These are phyloP conservation scores for Cladophialophora exuberans DNA, from an alignment of 2,329 filamentous ascomycete genomes.

Conservation along the genomic window DNA sequence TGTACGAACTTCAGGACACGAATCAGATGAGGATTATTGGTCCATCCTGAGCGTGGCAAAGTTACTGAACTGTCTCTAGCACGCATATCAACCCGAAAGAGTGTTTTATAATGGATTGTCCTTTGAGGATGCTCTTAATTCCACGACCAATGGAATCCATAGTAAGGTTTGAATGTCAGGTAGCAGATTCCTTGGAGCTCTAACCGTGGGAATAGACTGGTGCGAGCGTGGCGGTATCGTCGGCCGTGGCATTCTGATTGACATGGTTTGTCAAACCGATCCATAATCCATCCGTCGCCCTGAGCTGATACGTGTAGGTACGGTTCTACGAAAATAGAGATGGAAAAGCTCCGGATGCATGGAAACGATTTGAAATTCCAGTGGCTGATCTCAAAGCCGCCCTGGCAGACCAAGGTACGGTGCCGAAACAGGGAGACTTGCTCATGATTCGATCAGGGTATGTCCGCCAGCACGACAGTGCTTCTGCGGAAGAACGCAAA, in stretches of 20 bases:
- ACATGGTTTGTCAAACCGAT: constrained; percentile 35
- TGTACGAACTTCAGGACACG: too few species aligned
- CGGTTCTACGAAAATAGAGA: constrained; percentile 51
- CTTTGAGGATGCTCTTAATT: too few species aligned
- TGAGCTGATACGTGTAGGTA: constrained; percentile 1
- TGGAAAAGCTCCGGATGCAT: constrained; percentile 52
- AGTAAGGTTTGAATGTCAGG: background rate
- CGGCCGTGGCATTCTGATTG: background rate
- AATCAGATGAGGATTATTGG: too few species aligned
- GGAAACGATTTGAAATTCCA: constrained; percentile 49
- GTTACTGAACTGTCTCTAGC: too few species aligned
- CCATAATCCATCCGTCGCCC: background rate
- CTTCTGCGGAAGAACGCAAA: background rate
- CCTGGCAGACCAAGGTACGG: constrained; percentile 40
- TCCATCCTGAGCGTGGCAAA: too few species aligned
- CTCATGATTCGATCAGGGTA: constrained; percentile 68
- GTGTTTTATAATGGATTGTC: background rate
- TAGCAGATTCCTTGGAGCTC: background rate
- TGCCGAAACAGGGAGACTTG: constrained; percentile 61
- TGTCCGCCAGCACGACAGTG: constrained; percentile 2
- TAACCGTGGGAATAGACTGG: too few species aligned
- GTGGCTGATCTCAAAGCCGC: constrained; percentile 60
- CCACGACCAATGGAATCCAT: background rate
- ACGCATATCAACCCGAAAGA: background rate
- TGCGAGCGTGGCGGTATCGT: constrained; percentile 32